phyloP scores from a whole-genome alignment of 352 stramenopile genomes.

The Phytophthora boehmeriae region DNA sequence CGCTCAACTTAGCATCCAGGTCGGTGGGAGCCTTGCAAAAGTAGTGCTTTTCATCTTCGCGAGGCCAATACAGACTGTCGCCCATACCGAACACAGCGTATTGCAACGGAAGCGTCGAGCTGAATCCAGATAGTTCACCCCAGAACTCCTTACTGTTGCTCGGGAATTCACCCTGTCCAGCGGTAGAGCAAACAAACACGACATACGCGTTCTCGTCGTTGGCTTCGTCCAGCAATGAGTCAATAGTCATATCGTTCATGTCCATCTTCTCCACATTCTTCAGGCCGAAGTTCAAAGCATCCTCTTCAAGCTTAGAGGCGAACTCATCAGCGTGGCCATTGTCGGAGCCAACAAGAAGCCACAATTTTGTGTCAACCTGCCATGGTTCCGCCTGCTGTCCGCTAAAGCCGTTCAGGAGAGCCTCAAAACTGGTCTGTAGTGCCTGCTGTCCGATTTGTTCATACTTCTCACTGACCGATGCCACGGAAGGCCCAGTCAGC shows the following conservation, averaged over 20 bases:
- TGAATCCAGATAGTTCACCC: slow-evolving; percentile 62
- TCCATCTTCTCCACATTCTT: slow-evolving; percentile 85
- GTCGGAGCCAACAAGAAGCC: slow-evolving; percentile 78
- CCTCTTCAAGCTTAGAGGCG: slow-evolving; percentile 70
- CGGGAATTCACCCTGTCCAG: slow-evolving; percentile 81
- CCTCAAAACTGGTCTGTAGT: slow-evolving; percentile 85
- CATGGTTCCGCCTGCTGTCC: slow-evolving; percentile 51
- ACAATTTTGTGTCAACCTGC: slow-evolving; percentile 78
- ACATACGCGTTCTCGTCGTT: slow-evolving; percentile 78
- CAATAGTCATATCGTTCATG: slow-evolving; percentile 84
- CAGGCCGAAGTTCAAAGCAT: slow-evolving; percentile 68
- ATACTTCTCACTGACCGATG: slow-evolving; percentile 70
- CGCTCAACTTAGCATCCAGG: slow-evolving; percentile 75
- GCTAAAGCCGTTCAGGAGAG: slow-evolving; percentile 73
- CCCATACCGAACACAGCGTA: slow-evolving; percentile 84
- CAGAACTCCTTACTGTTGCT: slow-evolving; percentile 85
- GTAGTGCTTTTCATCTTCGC: slow-evolving; percentile 85
- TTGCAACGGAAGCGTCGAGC: slow-evolving; percentile 68
- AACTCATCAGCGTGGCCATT: slow-evolving; percentile 80
- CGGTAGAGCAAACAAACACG: slow-evolving; percentile 81
- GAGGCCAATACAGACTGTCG: slow-evolving; percentile 83
- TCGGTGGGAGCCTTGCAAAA: slow-evolving; percentile 80
- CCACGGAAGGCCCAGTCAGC: slow-evolving; percentile 37
- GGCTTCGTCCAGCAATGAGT: slow-evolving; percentile 68
- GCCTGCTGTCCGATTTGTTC: slow-evolving; percentile 81